Evolutionary conservation across 129 eudicot species (phyloP).

Genomic region (Tagetes patula): DNA sequence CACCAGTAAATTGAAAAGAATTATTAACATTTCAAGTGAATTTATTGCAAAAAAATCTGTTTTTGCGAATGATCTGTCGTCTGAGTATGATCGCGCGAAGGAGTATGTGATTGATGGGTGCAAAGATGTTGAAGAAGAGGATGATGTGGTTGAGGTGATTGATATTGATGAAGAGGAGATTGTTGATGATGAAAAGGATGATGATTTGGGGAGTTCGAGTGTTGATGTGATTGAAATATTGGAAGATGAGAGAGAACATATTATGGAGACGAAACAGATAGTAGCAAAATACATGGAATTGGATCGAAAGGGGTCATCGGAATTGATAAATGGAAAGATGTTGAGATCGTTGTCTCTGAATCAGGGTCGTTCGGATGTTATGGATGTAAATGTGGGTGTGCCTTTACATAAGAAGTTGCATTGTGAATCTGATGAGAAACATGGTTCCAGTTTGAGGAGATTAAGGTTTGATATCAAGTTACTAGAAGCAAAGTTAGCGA

Average conservation of each 20-base stretch:
- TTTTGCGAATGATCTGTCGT: constrained; percentile 8
- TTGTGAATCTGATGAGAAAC: constrained; percentile 19
- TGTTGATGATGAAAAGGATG: constrained; percentile 12
- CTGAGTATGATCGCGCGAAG: constrained; percentile 12
- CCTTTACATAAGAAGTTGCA: constrained; percentile 39
- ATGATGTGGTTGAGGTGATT: constrained; percentile 40
- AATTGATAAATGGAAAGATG: constrained; percentile 28
- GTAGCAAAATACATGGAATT: constrained; percentile 25
- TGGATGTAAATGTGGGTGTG: constrained; percentile 18
- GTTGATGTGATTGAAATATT: constrained; percentile 45
- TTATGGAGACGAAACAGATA: constrained; percentile 29
- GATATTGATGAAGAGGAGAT: constrained; percentile 39
- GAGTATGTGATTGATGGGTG: constrained; percentile 19
- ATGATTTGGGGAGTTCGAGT: constrained; percentile 42
- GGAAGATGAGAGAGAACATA: constrained; percentile 26
- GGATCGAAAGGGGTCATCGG: constrained; percentile 31
- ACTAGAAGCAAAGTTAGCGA: constrained; percentile 19
- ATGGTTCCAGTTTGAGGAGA: constrained; percentile 27
- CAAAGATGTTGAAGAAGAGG: constrained; percentile 28
- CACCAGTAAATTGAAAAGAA: constrained; percentile 6
- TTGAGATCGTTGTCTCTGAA: constrained; percentile 31
- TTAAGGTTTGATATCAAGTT: constrained; percentile 32
- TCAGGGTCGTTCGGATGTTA: constrained; percentile 5
- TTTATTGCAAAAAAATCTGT: neutral
- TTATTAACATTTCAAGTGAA: neutral